Conservation (phyloP, 257 asterid species). For the Fraxinus excelsior region DNA sequence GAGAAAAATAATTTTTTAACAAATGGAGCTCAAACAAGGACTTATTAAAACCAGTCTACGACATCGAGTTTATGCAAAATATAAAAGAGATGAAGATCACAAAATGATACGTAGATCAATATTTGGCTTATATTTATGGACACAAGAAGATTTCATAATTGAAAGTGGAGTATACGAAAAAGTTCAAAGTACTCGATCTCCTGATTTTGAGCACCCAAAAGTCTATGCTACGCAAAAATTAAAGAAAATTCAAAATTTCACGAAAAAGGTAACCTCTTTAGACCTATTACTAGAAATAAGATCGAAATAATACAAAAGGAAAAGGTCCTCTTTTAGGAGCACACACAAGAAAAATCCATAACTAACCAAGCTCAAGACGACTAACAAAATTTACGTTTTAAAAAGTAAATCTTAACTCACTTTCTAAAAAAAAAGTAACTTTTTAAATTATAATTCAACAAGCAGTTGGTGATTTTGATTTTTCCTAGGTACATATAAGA, state of each 20-base stretch:
- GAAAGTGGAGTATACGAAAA: too few relatives aligned
- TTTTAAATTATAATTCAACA: background rate
- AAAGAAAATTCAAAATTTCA: too few relatives aligned
- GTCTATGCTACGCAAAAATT: background rate
- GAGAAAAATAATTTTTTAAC: too few relatives aligned
- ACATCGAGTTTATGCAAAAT: too few relatives aligned
- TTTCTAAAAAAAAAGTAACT: background rate
- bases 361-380: background rate
- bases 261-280: background rate
- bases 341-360: too few relatives aligned
- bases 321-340: too few relatives aligned
- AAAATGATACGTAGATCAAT: too few relatives aligned
- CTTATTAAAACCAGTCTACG: too few relatives aligned
- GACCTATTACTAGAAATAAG: too few relatives aligned
- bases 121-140: background rate
- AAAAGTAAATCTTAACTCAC: background rate
- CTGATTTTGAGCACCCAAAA: background rate
- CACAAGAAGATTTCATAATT: background rate
- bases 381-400: background rate
- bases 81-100: background rate
- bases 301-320: too few relatives aligned
- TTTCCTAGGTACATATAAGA: too few relatives aligned
- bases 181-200: background rate
- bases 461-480: background rate
- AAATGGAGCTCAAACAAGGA: too few relatives aligned